phyloP scores from a whole-genome alignment of 2,329 filamentous ascomycete genomes.

The Fusarium sp. region DNA sequence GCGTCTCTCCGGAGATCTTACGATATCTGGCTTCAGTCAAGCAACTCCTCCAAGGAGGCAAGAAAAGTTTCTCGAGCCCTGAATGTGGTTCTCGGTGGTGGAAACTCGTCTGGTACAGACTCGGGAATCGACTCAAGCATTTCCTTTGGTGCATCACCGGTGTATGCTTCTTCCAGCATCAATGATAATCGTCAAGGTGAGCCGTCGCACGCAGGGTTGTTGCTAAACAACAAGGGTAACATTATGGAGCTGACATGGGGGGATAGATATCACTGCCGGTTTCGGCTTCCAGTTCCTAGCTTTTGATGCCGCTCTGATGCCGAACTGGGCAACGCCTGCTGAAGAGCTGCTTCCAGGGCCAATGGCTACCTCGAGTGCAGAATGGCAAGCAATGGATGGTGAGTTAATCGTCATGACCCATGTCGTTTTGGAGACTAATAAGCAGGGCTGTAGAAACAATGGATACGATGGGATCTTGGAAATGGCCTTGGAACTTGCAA shows the following conservation, averaged over 20 bases:
- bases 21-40: conserved; percentile 11
- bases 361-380: background rate
- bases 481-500: conserved; percentile 14
- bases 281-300: conserved; percentile 1
- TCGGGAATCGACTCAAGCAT: background rate
- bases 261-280: background rate
- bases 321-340: conserved; percentile 7
- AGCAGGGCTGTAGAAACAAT: background rate
- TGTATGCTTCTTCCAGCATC: background rate
- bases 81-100: background rate
- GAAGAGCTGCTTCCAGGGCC: conserved; percentile 3
- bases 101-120: rapidly evolving
- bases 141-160: rapidly evolving
- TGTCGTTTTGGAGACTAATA: background rate
- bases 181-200: background rate
- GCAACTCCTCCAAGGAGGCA: background rate
- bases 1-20: background rate
- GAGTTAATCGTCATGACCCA: background rate
- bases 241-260: background rate
- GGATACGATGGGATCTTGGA: background rate
- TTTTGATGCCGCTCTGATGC: background rate
- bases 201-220: background rate
- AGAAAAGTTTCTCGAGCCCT: conserved; percentile 12
- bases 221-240: background rate
- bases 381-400: conserved; percentile 22